Evolutionary conservation across 176 grass and related monocot genomes (phyloP).

Genomic region (Dendrocalamus sinicus): DNA sequence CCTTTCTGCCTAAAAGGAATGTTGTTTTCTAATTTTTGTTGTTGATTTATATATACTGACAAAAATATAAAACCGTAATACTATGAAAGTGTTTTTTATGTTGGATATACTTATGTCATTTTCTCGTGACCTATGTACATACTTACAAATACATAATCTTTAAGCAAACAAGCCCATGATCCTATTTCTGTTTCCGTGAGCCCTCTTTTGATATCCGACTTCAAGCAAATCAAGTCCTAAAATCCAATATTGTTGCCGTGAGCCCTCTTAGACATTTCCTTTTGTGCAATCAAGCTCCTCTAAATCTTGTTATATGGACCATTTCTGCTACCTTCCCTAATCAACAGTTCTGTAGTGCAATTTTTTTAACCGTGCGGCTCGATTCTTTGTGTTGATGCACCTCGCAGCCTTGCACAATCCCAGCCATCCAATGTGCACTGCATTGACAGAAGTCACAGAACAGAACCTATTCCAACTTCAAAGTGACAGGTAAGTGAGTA

Average conservation of each 20-base stretch:
- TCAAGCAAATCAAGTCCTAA: no score
- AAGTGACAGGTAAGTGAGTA: neutral
- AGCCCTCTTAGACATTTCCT: neutral
- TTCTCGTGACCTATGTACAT: neutral
- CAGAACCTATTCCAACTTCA: slow-evolving; percentile 13
- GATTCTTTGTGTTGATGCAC: neutral
- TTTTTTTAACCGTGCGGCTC: neutral
- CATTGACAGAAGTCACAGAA: neutral
- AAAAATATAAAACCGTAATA: neutral
- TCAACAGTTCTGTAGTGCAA: neutral
- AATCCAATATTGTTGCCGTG: no score
- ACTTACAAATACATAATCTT: neutral
- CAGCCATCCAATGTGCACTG: neutral
- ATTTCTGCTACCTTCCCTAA: neutral
- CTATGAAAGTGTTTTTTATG: neutral
- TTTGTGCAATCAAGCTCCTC: neutral
- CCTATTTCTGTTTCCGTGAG: neutral
- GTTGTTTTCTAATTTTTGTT: neutral
- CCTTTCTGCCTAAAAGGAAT: neutral
- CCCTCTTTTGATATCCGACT: neutral
- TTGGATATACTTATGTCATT: neutral
- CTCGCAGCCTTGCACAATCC: neutral
- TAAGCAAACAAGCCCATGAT: neutral
- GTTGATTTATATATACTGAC: neutral
- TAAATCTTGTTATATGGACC: neutral